Evolutionary conservation across 1,284 basidiomycete species (phyloP), one percentile per base, ranked within the genome.

Genomic region (Anthracocystis walkeri): DNA sequence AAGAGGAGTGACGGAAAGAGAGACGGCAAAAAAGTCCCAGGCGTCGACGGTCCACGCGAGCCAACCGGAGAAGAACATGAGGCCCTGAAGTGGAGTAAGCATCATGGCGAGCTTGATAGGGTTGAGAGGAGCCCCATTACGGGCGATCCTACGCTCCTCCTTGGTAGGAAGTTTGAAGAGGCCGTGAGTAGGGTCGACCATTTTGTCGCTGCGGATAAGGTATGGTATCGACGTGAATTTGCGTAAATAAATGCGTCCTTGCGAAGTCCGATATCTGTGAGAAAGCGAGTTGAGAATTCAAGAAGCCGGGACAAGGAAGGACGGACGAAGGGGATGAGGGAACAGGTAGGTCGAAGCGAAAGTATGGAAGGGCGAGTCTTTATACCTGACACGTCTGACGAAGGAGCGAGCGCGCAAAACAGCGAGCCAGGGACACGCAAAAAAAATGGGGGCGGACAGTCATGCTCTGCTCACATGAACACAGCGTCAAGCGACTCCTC

Each of bases 11-110:
- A 82, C 78, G 27, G 79, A 79, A 42, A 84, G 77, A 2, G 79
- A 79, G 50, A 84, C 78, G 31, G 77, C 70, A 71, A 84, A 84
- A 51, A 83, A 84, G 65, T 84, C 82, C 72, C 75, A 82, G 7
- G 80, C 80, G 45, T 82, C 82, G 21, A 80, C 54, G n/a, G 75
- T 79, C 82, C 82, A 83, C 6, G 79, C 75, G 33, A 83, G 54
- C 65, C 79, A 81, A 23, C 82, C 82, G 20, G 70, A 75, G 49
- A 81, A 81, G 69, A 81, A 80, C 58, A 80, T 63, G 51, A 55
- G 49, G 25, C 63, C 73, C 49, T 84, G 71, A 20, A 84, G 65
- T 3, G 74, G 60, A 2, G 66, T 61, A 12, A 82, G 74, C 78
- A 82, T 83, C 33, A 59, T 55, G 7, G 72, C 67, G 40, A 79